phyloP scores from a whole-genome alignment of 2,329 filamentous ascomycete genomes.

The Apiospora sp. region DNA sequence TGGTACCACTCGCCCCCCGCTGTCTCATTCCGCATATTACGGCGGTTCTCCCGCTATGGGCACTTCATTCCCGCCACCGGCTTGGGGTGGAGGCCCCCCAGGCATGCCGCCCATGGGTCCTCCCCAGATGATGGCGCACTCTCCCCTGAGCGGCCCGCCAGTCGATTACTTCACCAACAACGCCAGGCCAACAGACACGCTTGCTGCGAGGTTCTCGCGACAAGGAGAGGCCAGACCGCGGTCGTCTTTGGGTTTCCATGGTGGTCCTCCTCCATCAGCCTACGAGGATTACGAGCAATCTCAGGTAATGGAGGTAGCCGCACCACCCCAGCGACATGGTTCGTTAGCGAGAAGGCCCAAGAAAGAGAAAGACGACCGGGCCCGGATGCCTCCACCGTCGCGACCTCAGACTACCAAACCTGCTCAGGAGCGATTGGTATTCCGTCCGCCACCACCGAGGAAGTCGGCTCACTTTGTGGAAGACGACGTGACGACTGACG shows the following conservation, averaged over 20 bases:
- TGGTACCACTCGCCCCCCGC: constrained; percentile 42
- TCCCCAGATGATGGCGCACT: constrained; percentile 23
- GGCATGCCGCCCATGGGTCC: constrained; percentile 22
- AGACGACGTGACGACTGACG: constrained; percentile 21
- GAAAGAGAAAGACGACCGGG: constrained; percentile 54
- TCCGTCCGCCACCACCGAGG: constrained; percentile 40
- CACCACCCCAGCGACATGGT: constrained; percentile 49
- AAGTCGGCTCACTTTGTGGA: constrained; percentile 43
- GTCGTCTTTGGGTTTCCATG: constrained; percentile 51
- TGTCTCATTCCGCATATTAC: constrained; percentile 45
- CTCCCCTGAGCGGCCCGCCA: constrained; percentile 20
- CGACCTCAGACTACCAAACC: constrained; percentile 47
- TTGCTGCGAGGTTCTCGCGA: constrained; percentile 39
- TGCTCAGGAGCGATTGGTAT: constrained; percentile 36
- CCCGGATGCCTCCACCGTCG: constrained; percentile 58
- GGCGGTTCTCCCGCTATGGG: constrained; percentile 38
- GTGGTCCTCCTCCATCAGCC: constrained; percentile 27
- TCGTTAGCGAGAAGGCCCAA: constrained; percentile 48
- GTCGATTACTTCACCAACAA: constrained; percentile 28
- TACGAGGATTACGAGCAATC: constrained; percentile 51
- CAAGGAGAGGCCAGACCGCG: constrained; percentile 39
- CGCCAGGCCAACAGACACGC: constrained; percentile 19
- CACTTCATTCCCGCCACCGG: constrained; percentile 40
- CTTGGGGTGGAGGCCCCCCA: constrained; percentile 24
- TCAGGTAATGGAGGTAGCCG: constrained; percentile 43